Conservation (phyloP, 805 yeast species). For the Lachancea quebecensis region DNA sequence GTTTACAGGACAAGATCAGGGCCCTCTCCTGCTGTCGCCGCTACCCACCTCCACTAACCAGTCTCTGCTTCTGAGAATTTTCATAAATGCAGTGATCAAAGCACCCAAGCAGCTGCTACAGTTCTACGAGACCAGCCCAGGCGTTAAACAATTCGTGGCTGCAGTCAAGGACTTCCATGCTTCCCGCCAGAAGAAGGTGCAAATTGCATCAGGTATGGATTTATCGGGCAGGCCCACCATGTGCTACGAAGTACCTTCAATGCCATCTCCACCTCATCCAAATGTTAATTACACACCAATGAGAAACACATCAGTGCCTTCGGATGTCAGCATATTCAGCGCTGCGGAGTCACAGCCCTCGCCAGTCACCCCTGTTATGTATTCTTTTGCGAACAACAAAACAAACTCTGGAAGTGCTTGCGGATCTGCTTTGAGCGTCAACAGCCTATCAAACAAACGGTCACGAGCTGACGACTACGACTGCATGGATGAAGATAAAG, state of each 20-base stretch:
- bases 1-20: slow-evolving; percentile 28
- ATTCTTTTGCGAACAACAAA: slow-evolving; percentile 21
- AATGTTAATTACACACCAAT: slow-evolving; percentile 28
- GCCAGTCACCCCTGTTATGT: slow-evolving; percentile 30
- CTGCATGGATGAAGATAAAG: slow-evolving; percentile 19
- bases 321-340: slow-evolving; percentile 30
- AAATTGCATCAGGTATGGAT: slow-evolving; percentile 23
- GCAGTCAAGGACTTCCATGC: slow-evolving; percentile 16
- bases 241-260: slow-evolving; percentile 18
- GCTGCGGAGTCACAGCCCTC: slow-evolving; percentile 20
- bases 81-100: slow-evolving; percentile 20
- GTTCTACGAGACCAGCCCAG: slow-evolving; percentile 20
- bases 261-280: slow-evolving; percentile 27
- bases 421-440: slow-evolving; percentile 25
- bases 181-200: slow-evolving; percentile 21
- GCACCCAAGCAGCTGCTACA: slow-evolving; percentile 22
- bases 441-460: slow-evolving; percentile 19
- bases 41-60: slow-evolving; percentile 17
- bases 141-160: slow-evolving; percentile 20
- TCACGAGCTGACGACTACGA: slow-evolving; percentile 6
- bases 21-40: slow-evolving; percentile 26
- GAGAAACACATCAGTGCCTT: slow-evolving; percentile 28
- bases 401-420: slow-evolving; percentile 23
- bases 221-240: slow-evolving; percentile 18
- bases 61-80: slow-evolving; percentile 19